phyloP scores from a whole-genome alignment of 164 flowering plant genomes.

The Pachysandra terminalis region DNA sequence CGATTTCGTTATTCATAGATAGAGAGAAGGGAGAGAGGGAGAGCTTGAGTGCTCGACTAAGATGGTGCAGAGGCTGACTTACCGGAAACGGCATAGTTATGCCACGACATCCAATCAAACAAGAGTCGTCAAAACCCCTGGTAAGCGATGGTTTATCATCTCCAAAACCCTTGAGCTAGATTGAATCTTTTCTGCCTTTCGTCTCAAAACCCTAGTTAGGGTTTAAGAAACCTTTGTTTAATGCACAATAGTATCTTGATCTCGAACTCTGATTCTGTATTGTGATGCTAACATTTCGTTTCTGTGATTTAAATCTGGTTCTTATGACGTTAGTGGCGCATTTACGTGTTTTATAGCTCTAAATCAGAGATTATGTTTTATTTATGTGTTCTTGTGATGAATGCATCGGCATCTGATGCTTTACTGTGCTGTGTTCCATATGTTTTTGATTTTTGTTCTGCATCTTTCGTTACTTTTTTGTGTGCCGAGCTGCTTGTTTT shows the following conservation, averaged over 20 bases:
- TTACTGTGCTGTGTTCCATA: background rate
- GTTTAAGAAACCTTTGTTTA: background rate
- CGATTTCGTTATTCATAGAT: background rate
- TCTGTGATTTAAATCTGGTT: too few species aligned
- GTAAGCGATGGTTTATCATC: constrained; percentile 10
- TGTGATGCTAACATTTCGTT: too few species aligned
- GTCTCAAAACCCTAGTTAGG: background rate
- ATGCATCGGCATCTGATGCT: background rate
- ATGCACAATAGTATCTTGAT: background rate
- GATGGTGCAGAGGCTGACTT: constrained; percentile 47
- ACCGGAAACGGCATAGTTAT: constrained; percentile 45
- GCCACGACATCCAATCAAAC: constrained; percentile 50
- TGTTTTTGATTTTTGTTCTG: background rate
- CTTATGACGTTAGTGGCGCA: background rate
- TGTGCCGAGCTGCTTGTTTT: too few species aligned
- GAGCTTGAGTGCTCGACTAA: background rate
- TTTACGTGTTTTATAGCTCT: background rate
- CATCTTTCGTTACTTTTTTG: too few species aligned
- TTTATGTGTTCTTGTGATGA: background rate
- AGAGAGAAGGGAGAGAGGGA: background rate
- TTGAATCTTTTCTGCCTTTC: background rate
- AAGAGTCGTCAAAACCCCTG: constrained; percentile 47
- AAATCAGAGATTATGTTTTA: too few species aligned
- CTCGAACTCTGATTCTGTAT: background rate
- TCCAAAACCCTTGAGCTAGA: background rate